These are phyloP conservation scores for Ceratorhiza oryzae-sativae DNA, from an alignment of 1,284 basidiomycete species.

Conservation along the genomic window DNA sequence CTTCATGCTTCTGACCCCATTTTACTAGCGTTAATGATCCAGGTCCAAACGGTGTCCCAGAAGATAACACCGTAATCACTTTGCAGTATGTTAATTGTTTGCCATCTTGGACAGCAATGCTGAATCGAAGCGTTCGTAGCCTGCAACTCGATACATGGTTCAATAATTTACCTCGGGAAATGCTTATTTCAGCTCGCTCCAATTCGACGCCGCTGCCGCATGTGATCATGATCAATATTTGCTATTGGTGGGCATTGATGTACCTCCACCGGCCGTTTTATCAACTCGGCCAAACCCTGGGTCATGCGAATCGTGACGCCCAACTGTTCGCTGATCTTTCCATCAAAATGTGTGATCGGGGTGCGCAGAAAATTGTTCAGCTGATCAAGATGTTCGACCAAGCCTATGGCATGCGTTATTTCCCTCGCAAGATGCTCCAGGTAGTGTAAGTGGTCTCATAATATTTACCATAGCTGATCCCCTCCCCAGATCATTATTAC, in stretches of 20 bases:
- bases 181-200: neutral
- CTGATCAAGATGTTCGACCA: neutral
- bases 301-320: neutral
- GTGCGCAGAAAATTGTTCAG: conserved; percentile 19
- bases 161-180: conserved; percentile 5
- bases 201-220: conserved; percentile 21
- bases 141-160: conserved; percentile 33
- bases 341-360: conserved; percentile 25
- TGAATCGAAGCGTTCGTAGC: neutral
- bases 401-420: conserved; percentile 10
- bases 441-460: neutral
- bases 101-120: neutral
- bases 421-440: conserved; percentile 34
- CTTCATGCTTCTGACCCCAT: neutral
- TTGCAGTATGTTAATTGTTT: neutral
- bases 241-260: conserved; percentile 25
- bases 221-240: conserved; percentile 19
- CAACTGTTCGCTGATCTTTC: conserved; percentile 15
- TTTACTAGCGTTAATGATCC: neutral
- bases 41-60: neutral
- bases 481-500: conserved; percentile 14
- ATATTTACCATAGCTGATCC: neutral
- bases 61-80: conserved; percentile 13
- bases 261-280: conserved; percentile 18
- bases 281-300: neutral